Evolutionary conservation across 176 grass and related monocot species (phyloP).

Genomic region (Calamus simplicifolius): DNA sequence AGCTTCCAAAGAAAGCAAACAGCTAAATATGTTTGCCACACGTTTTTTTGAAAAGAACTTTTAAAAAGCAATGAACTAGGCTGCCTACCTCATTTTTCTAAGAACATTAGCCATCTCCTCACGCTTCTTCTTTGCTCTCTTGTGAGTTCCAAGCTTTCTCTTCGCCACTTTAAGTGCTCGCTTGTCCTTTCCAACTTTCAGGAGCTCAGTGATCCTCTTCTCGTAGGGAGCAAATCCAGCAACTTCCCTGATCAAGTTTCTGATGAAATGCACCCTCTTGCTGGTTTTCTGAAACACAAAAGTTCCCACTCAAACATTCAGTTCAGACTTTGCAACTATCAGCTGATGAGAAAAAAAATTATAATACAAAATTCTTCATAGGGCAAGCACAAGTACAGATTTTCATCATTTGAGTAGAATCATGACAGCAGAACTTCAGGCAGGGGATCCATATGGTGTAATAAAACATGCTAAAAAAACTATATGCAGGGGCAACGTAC

Average conservation of each 20-base stretch:
- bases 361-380: too few relatives aligned
- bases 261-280: slow-evolving; percentile 41
- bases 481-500: too few relatives aligned
- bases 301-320: not conserved
- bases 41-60: not conserved
- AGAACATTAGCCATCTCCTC: slow-evolving; percentile 53
- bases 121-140: slow-evolving; percentile 70
- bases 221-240: slow-evolving; percentile 52
- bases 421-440: too few relatives aligned
- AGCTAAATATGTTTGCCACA: not conserved
- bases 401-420: too few relatives aligned
- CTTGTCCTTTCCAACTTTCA: slow-evolving; percentile 65
- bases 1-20: not conserved
- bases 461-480: too few relatives aligned
- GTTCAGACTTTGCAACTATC: too few relatives aligned
- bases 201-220: slow-evolving; percentile 56
- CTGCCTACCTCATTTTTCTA: slow-evolving; percentile 42
- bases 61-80: not conserved
- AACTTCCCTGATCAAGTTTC: slow-evolving; percentile 49
- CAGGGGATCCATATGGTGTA: too few relatives aligned
- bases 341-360: too few relatives aligned
- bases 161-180: slow-evolving; percentile 46
- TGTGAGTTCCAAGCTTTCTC: slow-evolving; percentile 63
- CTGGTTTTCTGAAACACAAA: slow-evolving; percentile 32
- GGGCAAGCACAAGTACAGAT: too few relatives aligned